Percentiles rank a stretch among this genome's conserved stretches.
Conservation (phyloP, 2,329 filamentous ascomycete genomes). For the Verticillium albo-atrum region DNA sequence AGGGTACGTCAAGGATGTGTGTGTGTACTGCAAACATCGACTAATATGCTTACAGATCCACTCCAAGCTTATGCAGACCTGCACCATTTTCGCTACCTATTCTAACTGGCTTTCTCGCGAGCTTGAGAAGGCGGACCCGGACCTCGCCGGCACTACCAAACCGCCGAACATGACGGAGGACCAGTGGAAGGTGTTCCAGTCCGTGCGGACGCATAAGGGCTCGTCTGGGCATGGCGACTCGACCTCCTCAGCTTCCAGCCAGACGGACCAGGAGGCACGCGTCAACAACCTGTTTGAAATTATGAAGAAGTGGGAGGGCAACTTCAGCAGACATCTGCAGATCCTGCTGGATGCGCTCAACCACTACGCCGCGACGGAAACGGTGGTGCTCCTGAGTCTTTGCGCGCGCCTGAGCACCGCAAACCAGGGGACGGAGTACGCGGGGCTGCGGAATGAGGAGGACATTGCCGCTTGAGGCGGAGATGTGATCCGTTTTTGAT, state of each 20-base stretch:
- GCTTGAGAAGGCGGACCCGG: slow-evolving; percentile 77
- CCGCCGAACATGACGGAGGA: slow-evolving; percentile 56
- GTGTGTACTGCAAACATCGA: not conserved
- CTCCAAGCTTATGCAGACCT: slow-evolving; percentile 94
- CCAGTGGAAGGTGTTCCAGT: slow-evolving; percentile 56
- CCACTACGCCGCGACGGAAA: slow-evolving; percentile 96
- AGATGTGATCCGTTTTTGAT: not conserved
- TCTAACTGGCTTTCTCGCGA: slow-evolving; percentile 82
- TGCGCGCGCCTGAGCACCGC: slow-evolving; percentile 79
- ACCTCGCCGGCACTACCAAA: slow-evolving; percentile 57
- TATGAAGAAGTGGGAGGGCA: slow-evolving; percentile 85
- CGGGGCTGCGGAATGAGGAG: slow-evolving; percentile 55
- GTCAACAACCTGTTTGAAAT: slow-evolving; percentile 81
- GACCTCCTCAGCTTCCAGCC: slow-evolving; percentile 29
- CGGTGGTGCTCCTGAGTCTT: slow-evolving; percentile 84
- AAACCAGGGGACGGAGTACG: slow-evolving; percentile 68
- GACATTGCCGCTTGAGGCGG: slow-evolving; percentile 24
- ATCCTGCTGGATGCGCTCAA: slow-evolving; percentile 93
- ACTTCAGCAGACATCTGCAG: slow-evolving; percentile 88
- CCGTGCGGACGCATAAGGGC: slow-evolving; percentile 35
- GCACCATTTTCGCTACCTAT: slow-evolving; percentile 89
- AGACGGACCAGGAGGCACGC: slow-evolving; percentile 37
- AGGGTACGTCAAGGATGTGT: slow-evolving; percentile 53
- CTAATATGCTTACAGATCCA: slow-evolving; percentile 63
- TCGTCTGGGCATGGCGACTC: slow-evolving; percentile 25